A percentile compares a stretch with the other conserved stretches of the same genome.
Evolutionary conservation across 2,329 filamentous ascomycete species (phyloP).

Genomic region (Cladosporium colombiae): DNA sequence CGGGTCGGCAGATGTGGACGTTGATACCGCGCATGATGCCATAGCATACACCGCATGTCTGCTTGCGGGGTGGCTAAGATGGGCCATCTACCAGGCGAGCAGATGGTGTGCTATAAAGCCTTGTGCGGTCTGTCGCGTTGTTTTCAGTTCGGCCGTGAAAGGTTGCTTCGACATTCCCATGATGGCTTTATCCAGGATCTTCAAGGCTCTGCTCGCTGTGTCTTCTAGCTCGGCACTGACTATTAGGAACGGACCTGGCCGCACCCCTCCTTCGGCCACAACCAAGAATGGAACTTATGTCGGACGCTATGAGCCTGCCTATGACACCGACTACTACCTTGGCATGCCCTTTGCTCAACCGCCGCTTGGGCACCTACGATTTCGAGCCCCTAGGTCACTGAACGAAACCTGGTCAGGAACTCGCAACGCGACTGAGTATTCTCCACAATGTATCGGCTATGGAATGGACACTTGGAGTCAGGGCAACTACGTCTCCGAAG

Average conservation of each 20-base stretch:
- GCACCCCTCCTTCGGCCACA: conserved; percentile 30
- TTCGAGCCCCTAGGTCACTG: conserved; percentile 53
- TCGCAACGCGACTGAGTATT: conserved; percentile 48
- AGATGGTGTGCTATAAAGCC: not conserved
- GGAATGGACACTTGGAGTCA: conserved; percentile 37
- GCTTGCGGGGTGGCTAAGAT: not conserved
- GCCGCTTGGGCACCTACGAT: conserved; percentile 55
- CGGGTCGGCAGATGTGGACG: not conserved
- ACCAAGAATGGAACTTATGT: conserved; percentile 52
- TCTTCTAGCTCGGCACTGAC: not conserved
- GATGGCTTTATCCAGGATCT: conserved; percentile 18
- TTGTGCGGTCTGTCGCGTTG: not conserved
- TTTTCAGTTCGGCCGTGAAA: not conserved
- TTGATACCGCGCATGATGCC: not conserved
- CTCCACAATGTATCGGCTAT: conserved; percentile 54
- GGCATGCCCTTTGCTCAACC: conserved; percentile 61
- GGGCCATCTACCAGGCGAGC: not conserved
- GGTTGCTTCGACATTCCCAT: not conserved
- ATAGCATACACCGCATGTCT: not conserved
- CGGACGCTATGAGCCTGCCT: conserved; percentile 44
- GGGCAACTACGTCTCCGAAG: conserved; percentile 31
- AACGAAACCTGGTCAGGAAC: conserved; percentile 48
- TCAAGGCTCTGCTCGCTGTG: not conserved
- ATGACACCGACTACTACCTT: conserved; percentile 55
- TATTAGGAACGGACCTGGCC: not conserved